phyloP scores from a whole-genome alignment of 495 filamentous ascomycete genomes.

The Cenococcum geophilum region DNA sequence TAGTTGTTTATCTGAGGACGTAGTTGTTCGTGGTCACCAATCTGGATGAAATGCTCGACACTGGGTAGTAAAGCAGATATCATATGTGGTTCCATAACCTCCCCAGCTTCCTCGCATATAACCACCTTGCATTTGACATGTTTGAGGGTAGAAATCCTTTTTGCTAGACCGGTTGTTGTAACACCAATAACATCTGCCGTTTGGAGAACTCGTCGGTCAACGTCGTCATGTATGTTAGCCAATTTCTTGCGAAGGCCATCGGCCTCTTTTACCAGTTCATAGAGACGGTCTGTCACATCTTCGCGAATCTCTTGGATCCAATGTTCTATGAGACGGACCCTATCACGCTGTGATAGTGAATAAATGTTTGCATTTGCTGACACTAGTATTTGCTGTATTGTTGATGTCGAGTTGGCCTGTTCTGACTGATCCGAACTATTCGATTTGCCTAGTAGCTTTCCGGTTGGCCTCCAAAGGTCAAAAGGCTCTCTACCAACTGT shows the following conservation, averaged over 20 bases:
- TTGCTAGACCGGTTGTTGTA: conserved; percentile 70
- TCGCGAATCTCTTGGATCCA: neutral
- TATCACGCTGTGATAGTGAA: neutral
- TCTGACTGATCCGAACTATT: conserved; percentile 6
- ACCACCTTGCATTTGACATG: conserved; percentile 49
- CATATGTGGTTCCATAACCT: conserved; percentile 68
- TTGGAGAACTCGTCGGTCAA: neutral
- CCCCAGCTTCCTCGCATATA: conserved; percentile 72
- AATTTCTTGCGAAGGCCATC: neutral
- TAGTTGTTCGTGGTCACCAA: conserved; percentile 74
- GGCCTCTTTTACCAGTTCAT: neutral
- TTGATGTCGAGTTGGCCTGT: neutral
- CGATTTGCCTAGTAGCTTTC: neutral
- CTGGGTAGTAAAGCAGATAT: conserved; percentile 54
- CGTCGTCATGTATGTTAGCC: conserved; percentile 1
- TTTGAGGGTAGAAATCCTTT: conserved; percentile 49
- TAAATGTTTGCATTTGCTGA: neutral
- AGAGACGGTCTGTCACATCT: neutral
- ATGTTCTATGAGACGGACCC: neutral
- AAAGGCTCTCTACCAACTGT: no score
- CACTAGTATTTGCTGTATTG: no score
- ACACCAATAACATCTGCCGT: conserved; percentile 54
- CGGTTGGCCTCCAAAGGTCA: no score
- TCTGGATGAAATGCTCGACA: conserved; percentile 63
- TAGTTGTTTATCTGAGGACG: conserved; percentile 66